These are phyloP conservation scores for Apiosordaria backusii DNA, from an alignment of 495 filamentous ascomycete species.

Conservation along the genomic window DNA sequence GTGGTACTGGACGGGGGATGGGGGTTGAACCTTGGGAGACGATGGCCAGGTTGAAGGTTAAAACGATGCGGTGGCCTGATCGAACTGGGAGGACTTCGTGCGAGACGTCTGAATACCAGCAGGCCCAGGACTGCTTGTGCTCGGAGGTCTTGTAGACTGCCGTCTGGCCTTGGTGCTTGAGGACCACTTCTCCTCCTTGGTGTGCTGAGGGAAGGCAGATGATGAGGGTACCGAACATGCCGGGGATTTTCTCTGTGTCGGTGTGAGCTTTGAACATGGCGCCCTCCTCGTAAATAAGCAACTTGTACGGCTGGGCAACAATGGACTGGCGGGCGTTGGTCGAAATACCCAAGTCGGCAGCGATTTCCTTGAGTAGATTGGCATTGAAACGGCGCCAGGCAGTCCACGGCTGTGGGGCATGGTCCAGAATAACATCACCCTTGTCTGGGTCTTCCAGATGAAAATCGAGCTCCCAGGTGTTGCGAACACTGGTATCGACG, in stretches of 20 bases:
- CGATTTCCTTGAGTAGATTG: too few species aligned
- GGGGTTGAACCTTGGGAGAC: conserved; percentile 13
- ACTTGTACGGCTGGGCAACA: conserved; percentile 49
- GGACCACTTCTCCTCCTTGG: conserved; percentile 48
- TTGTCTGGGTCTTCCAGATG: too few species aligned
- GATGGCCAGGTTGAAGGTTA: conserved; percentile 55
- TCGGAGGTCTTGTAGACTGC: conserved; percentile 38
- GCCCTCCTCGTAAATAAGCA: conserved; percentile 54
- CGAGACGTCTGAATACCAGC: conserved; percentile 54
- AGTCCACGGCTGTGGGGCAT: too few species aligned
- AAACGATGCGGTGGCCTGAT: conserved; percentile 48
- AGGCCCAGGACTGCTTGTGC: conserved; percentile 33
- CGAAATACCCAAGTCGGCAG: not conserved
- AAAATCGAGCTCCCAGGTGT: conserved; percentile 49
- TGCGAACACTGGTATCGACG: conserved; percentile 46
- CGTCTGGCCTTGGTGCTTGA: conserved; percentile 39
- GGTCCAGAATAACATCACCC: too few species aligned
- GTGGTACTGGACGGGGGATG: conserved; percentile 2
- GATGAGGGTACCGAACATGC: conserved; percentile 58
- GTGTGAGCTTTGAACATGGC: conserved; percentile 52
- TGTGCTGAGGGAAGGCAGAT: conserved; percentile 53
- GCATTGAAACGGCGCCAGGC: too few species aligned
- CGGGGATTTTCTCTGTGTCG: conserved; percentile 51
- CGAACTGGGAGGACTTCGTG: conserved; percentile 51
- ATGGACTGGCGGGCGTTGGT: conserved; percentile 16